Evolutionary conservation across 768 basidiomycete species (phyloP).

Genomic region (Tremella fuciformis): DNA sequence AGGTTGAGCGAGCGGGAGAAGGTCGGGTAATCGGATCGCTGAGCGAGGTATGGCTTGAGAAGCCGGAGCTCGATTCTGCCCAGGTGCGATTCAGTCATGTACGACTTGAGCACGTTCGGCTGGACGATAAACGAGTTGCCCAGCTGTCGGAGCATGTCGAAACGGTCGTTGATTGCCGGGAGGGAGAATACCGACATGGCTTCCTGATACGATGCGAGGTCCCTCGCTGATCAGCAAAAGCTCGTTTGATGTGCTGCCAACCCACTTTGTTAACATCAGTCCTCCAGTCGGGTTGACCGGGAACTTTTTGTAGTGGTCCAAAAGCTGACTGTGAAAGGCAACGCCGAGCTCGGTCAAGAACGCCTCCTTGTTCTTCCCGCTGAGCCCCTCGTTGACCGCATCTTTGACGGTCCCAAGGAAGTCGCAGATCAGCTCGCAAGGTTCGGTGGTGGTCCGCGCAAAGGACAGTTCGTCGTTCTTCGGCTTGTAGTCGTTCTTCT

Average conservation of each 20-base stretch:
- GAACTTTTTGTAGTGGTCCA: conserved; percentile 94
- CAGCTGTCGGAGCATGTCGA: conserved; percentile 95
- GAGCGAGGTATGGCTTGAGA: conserved; percentile 82
- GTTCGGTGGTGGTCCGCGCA: conserved; percentile 89
- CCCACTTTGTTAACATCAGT: conserved; percentile 94
- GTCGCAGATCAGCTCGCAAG: conserved; percentile 81
- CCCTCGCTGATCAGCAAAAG: conserved; percentile 58
- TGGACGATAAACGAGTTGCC: conserved; percentile 96
- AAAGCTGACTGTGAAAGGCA: conserved; percentile 85
- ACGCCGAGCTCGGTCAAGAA: conserved; percentile 93
- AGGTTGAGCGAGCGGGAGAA: conserved; percentile 54
- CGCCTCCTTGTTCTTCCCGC: conserved; percentile 86
- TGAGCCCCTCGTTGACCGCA: conserved; percentile 68
- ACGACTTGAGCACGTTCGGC: conserved; percentile 89
- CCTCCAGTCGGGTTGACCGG: conserved; percentile 95
- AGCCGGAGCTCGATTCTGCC: conserved; percentile 83
- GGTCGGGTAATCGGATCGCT: conserved; percentile 85
- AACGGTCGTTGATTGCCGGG: conserved; percentile 82
- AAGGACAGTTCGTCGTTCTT: conserved; percentile 93
- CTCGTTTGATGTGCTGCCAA: not conserved
- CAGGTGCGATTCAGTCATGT: conserved; percentile 90
- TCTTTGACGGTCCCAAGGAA: conserved; percentile 76
- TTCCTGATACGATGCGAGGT: conserved; percentile 95
- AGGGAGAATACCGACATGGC: conserved; percentile 76
- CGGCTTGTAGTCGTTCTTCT: conserved; percentile 94